phyloP scores from a whole-genome alignment of 202 grass and related monocot species.

The Cymbopogon flexuosus region DNA sequence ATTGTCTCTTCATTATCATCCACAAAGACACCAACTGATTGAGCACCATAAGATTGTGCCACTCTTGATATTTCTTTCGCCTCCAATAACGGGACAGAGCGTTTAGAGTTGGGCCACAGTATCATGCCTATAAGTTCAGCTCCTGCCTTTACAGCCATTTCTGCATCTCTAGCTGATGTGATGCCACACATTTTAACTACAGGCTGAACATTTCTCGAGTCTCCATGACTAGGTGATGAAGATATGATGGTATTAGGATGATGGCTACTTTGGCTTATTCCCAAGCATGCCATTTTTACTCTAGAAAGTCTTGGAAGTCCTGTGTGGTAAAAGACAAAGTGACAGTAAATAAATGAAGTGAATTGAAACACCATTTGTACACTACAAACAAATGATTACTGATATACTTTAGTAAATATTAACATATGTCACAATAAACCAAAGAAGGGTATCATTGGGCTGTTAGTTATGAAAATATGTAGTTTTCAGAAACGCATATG shows the following conservation, averaged over 20 bases:
- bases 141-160: constrained; percentile 53
- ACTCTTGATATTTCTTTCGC: constrained; percentile 76
- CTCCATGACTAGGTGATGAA: neutral
- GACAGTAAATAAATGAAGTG: neutral
- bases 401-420: neutral
- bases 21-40: constrained; percentile 85
- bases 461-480: neutral
- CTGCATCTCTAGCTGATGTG: constrained; percentile 76
- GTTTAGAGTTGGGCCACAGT: constrained; percentile 70
- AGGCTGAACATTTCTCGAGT: constrained; percentile 36
- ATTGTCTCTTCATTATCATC: constrained; percentile 84
- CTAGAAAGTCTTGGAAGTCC: constrained; percentile 22
- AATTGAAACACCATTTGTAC: neutral
- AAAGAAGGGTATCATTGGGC: neutral
- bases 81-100: constrained; percentile 53
- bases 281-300: constrained; percentile 1
- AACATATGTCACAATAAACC: neutral
- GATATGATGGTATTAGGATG: neutral
- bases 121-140: constrained; percentile 92
- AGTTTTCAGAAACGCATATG: neutral
- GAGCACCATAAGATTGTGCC: constrained; percentile 52
- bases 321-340: constrained; percentile 3
- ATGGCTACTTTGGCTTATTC: neutral
- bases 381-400: neutral
- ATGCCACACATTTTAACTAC: constrained; percentile 91